Percentiles rank a stretch among this genome's conserved stretches.
Evolutionary conservation across 768 basidiomycete species (phyloP).

Genomic region (Naematelia encephala): DNA sequence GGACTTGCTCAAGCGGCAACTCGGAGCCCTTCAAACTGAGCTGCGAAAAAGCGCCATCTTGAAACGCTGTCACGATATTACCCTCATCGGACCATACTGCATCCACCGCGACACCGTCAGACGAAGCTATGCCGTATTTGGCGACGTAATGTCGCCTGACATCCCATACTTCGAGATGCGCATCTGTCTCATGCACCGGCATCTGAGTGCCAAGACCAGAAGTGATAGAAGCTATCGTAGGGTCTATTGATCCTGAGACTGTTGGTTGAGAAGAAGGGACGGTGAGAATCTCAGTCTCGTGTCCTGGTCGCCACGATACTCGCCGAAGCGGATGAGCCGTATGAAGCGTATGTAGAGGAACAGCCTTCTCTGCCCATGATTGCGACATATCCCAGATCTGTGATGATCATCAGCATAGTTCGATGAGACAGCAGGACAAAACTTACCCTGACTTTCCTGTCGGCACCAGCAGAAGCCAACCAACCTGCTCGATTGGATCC

Average conservation of each 20-base stretch:
- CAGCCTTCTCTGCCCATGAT: slow-evolving; percentile 31
- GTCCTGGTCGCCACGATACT: slow-evolving; percentile 45
- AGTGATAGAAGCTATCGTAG: slow-evolving; percentile 7
- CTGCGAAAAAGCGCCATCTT: slow-evolving; percentile 42
- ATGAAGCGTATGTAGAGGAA: slow-evolving; percentile 40
- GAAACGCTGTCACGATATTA: slow-evolving; percentile 39
- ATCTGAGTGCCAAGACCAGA: neutral
- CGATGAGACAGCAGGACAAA: neutral
- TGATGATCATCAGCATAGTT: neutral
- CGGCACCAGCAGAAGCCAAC: slow-evolving; percentile 48
- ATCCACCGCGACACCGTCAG: slow-evolving; percentile 37
- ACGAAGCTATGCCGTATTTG: slow-evolving; percentile 40
- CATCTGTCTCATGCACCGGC: slow-evolving; percentile 26
- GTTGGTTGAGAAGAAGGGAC: slow-evolving; percentile 33
- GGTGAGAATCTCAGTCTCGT: slow-evolving; percentile 44
- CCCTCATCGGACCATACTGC: slow-evolving; percentile 34
- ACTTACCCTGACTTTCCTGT: slow-evolving; percentile 45
- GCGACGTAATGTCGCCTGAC: slow-evolving; percentile 44
- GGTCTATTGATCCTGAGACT: slow-evolving; percentile 6
- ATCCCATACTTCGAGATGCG: slow-evolving; percentile 50
- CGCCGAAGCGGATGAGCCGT: slow-evolving; percentile 42
- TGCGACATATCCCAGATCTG: slow-evolving; percentile 50
- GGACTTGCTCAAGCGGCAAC: slow-evolving; percentile 40
- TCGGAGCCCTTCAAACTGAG: slow-evolving; percentile 27
- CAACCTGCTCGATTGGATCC: slow-evolving; percentile 33